Conservation (phyloP, 2,329 filamentous ascomycete species). For the Fonsecaea erecta region DNA sequence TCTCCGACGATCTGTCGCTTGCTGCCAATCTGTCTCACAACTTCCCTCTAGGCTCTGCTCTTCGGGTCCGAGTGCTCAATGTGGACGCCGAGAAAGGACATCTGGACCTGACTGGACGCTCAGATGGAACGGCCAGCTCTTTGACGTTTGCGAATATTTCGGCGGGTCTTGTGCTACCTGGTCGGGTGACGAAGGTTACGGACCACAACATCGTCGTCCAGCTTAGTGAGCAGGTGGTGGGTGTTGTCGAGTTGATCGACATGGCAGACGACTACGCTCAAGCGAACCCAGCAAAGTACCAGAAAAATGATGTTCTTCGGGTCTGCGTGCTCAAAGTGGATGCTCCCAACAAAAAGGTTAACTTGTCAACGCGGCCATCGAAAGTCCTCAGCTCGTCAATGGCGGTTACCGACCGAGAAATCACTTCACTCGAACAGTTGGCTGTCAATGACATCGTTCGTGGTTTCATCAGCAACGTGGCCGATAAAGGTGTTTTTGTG, state of each 20-base stretch:
- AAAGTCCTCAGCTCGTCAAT: constrained; percentile 86
- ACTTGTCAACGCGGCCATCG: constrained; percentile 82
- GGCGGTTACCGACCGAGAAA: constrained; percentile 78
- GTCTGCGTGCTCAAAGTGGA: constrained; percentile 86
- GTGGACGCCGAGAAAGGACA: constrained; percentile 74
- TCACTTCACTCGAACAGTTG: constrained; percentile 72
- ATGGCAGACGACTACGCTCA: constrained; percentile 84
- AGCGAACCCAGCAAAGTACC: constrained; percentile 73
- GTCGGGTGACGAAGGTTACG: constrained; percentile 80
- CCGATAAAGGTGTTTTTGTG: constrained; percentile 88
- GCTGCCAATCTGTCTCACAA: constrained; percentile 75
- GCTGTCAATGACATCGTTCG: constrained; percentile 78
- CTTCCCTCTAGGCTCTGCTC: constrained; percentile 87
- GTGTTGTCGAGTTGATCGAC: constrained; percentile 80
- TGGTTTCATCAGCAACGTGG: constrained; percentile 88
- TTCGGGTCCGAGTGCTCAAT: constrained; percentile 76
- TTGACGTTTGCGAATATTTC: constrained; percentile 74
- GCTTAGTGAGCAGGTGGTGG: constrained; percentile 78
- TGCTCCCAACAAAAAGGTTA: constrained; percentile 78
- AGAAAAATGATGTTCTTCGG: constrained; percentile 83
- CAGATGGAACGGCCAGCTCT: constrained; percentile 59
- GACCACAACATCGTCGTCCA: constrained; percentile 85
- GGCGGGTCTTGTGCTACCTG: constrained; percentile 79
- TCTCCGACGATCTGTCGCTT: constrained; percentile 82
- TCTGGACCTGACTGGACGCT: constrained; percentile 80